Evolutionary conservation across 23 red algal genomes (phyloP).

Genomic region (Rhodosorus marinus): DNA sequence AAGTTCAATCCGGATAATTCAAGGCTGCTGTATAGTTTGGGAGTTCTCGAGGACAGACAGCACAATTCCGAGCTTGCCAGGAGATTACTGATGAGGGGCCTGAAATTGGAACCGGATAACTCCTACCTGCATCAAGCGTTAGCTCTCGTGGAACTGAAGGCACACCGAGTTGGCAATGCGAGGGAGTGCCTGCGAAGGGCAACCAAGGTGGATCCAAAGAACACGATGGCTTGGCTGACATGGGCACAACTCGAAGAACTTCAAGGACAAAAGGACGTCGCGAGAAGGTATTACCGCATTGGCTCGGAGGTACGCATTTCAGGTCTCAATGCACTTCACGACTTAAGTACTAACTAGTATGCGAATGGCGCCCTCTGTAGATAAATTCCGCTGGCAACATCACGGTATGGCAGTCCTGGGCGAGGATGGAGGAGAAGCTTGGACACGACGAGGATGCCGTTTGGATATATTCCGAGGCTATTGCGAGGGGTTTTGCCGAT

Average conservation of each 20-base stretch:
- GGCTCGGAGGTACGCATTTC: not conserved
- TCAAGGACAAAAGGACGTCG: conserved; percentile 8
- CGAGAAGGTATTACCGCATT: not conserved
- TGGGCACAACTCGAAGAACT: conserved; percentile 65
- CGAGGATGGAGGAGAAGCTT: conserved; percentile 81
- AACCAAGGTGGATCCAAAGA: conserved; percentile 23
- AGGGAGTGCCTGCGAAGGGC: conserved; percentile 46
- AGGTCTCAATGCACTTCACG: not conserved
- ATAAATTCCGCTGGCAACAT: conserved; percentile 13
- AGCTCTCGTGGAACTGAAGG: conserved; percentile 65
- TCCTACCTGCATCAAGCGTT: conserved; percentile 49
- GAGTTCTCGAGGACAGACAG: conserved; percentile 64
- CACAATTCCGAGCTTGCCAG: conserved; percentile 45
- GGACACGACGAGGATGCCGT: conserved; percentile 8
- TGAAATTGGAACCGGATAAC: conserved; percentile 57
- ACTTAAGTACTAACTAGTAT: conserved; percentile 31
- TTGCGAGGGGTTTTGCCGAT: too few relatives aligned
- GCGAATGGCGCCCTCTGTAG: conserved; percentile 12
- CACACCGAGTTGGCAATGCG: conserved; percentile 25
- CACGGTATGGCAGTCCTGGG: conserved; percentile 72
- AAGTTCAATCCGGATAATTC: conserved; percentile 17
- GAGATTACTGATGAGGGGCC: conserved; percentile 38
- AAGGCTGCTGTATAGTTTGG: conserved; percentile 63
- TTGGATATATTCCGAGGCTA: not conserved
- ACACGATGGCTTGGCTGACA: conserved; percentile 64